Conservation (phyloP, 2,329 filamentous ascomycete genomes). For the Orbilia oligospora region DNA sequence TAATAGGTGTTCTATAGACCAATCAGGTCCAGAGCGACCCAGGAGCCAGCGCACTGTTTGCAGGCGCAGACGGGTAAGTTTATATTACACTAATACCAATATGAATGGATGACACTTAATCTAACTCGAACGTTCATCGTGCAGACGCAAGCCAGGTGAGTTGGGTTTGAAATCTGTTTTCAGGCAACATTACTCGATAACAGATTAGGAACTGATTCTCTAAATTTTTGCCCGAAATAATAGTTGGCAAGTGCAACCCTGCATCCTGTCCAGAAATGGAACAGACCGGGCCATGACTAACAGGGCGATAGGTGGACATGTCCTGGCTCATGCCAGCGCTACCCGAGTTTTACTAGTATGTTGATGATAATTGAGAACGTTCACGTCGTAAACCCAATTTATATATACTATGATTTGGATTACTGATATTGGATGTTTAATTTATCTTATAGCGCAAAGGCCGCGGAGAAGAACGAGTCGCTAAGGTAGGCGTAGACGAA, state of each 20-base stretch:
- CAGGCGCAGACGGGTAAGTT: conserved; percentile 74
- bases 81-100: neutral
- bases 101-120: neutral
- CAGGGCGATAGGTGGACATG: conserved; percentile 72
- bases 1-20: conserved; percentile 68
- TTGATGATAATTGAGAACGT: neutral
- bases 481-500: conserved; percentile 71
- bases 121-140: conserved; percentile 40
- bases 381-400: neutral
- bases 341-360: conserved; percentile 74
- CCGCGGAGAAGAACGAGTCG: conserved; percentile 78
- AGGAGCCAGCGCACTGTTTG: conserved; percentile 77
- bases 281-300: conserved; percentile 10
- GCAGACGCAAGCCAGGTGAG: conserved; percentile 63
- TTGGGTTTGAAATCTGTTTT: conserved; percentile 10
- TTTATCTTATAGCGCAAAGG: conserved; percentile 71
- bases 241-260: conserved; percentile 62
- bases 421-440: conserved; percentile 9
- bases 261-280: conserved; percentile 13
- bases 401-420: too few species aligned
- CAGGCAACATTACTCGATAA: neutral
- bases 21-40: conserved; percentile 81
- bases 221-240: neutral
- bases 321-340: conserved; percentile 78
- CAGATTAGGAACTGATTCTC: conserved; percentile 6